Base-by-base conservation (phyloP, 345 rosid species). In the Citrus cavaleriei region DNA sequence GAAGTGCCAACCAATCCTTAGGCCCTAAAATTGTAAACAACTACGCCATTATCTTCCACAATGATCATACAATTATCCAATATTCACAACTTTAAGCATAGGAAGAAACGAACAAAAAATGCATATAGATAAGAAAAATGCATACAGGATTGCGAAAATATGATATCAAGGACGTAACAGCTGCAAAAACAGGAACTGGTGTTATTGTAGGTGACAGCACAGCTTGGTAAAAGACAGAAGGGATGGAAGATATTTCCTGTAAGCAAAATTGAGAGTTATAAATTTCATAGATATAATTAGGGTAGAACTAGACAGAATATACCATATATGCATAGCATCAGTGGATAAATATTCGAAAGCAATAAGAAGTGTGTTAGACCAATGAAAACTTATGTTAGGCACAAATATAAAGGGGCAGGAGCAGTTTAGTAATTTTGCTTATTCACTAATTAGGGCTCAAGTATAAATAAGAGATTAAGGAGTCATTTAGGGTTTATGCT, bases 151-250 rank as follows among this genome's bases (percentile, higher is more conserved):
- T 83, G 59, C 78, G 88, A 75, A 81, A 84, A 82, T 85, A 93
- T 68, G 98, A 94, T 73, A 89, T 85, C 91, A 96, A 86, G 67
- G 99, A 96, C 66, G 90, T 77, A 81, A 85, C 83, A 78, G 97
- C 95, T 27, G 92, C 86, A 85, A 87, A 89, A 82, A 93, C 92
- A 79, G 98, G 87, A 83, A 89, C 79, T 66, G 91, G 91, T 85
- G 92, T 91, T 40, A 88, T 83, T 71, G 91, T 85, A 71, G 92
- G 83, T 80, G 97, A 95, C 81, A 93, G 86, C 84, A 93, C 77
- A 54, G 92, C 92, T 83, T 90, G 98, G 84, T 90, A 92, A 85
- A 91, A 90, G 78, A 90, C 64, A 8, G 94, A 79, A 81, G 90
- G 84, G 83, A 84, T 85, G 59, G 89, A 81, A 34, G 86, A 78